phyloP scores from a whole-genome alignment of 768 basidiomycete genomes.

The Thelephora ganbajun region DNA sequence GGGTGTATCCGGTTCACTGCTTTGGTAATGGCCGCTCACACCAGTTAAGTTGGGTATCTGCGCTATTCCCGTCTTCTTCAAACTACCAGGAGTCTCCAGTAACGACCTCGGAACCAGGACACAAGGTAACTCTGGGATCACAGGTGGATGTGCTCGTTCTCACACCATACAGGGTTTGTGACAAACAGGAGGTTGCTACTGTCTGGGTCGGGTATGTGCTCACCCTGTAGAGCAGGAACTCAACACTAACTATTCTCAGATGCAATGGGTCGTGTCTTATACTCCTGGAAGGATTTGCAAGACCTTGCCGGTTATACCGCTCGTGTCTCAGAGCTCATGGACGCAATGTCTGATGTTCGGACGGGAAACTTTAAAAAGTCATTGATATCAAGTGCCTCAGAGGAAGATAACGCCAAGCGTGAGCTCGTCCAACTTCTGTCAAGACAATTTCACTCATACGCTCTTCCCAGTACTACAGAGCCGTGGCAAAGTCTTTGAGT shows the following conservation, averaged over 20 bases:
- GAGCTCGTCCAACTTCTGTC: conserved; percentile 13
- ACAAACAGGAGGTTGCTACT: conserved; percentile 87
- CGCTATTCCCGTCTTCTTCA: conserved; percentile 88
- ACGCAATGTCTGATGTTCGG: conserved; percentile 81
- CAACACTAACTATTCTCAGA: conserved; percentile 30
- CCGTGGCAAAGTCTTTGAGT: conserved; percentile 66
- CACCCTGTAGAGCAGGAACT: not conserved
- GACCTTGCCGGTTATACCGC: conserved; percentile 95
- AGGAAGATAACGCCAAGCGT: conserved; percentile 69
- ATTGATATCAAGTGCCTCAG: conserved; percentile 59
- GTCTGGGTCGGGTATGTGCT: conserved; percentile 57
- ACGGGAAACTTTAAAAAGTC: conserved; percentile 81
- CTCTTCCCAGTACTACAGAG: conserved; percentile 50
- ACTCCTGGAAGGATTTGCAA: conserved; percentile 91
- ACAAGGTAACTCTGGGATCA: conserved; percentile 43
- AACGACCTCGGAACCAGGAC: conserved; percentile 78
- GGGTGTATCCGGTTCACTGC: conserved; percentile 15
- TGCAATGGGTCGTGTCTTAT: conserved; percentile 93
- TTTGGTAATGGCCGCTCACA: not conserved
- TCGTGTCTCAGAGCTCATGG: conserved; percentile 76
- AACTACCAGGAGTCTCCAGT: conserved; percentile 51
- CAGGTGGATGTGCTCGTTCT: not conserved
- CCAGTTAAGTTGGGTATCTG: conserved; percentile 58
- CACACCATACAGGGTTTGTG: conserved; percentile 56
- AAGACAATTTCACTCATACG: conserved; percentile 1